Base-by-base conservation (phyloP, 441 rosid genomes). In the Erodium texanum region DNA sequence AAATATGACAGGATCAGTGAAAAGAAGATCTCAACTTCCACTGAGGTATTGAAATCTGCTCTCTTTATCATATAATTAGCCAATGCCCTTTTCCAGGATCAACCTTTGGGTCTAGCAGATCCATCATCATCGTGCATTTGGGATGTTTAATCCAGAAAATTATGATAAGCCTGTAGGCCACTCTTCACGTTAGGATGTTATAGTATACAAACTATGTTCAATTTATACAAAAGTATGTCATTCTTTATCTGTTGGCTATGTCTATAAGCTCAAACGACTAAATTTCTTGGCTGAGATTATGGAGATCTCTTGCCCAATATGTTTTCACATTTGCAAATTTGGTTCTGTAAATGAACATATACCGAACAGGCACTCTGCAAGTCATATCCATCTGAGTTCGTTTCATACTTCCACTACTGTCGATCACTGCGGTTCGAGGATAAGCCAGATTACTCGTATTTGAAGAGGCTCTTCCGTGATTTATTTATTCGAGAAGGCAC, bases 381-480 rank as follows among this genome's bases (percentile, higher is more conserved):
- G 82, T 89, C 96, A 38, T 86, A 84, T 77, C 93, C 97, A 54
- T 75, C 97, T 14, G 98, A 95, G 83, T 95, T 95, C 77, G 85
- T 84, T 66, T 87, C 98, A 65, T 95, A 95, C 81, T 95, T 92
- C 72, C 98, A 85, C 68, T 95, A 90, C 68, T 92, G 96, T 68
- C 94, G 97, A 38, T 85, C 98, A 24, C 75, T 95, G 81, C 88
- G 90, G 72, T 95, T 95, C 77, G 99, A 95, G 78, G 98, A 92
- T 76, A 92, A 90, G 74, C 99, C 99, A n/a, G 99, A 95, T 70
- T 92, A 95, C 78, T 87, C 97, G 61, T 92, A 90, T 82, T 78
- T 95, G 82, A 90, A 92, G 85, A 92, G 92, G 79, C 96, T 95
- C 71, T 95, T 95, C 79, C 88, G 98, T 58, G 99, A 95, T 75